Base-by-base conservation (phyloP, 306 rosid genomes). In the Medicago truncatula region DNA sequence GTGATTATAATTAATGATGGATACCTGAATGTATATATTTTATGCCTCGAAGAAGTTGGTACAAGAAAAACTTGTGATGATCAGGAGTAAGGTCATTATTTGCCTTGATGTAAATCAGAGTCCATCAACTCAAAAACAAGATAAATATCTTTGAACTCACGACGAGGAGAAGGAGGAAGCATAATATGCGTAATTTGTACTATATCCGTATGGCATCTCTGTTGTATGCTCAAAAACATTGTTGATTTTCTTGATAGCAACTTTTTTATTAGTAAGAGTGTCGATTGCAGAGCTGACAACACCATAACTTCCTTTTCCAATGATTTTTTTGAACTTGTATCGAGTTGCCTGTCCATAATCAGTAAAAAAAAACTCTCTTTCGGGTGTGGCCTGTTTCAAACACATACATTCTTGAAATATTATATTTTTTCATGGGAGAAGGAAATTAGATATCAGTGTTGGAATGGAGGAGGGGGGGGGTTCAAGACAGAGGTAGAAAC, bases 191-290 rank as follows among this genome's bases (percentile, higher is more conserved):
- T 95, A 75, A 95, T 92, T 82, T 92, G 92, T 65, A 95, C 99
- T 43, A 95, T 79, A 74, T 95, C 99, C 6, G 97, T 97, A 89
- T 95, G 99, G 9, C 88, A 92, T 21, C 92, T 95, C 99, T 0
- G 99, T 92, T 44, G 92, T 97, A 79, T 95, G 99, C 86, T 95
- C 99, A 74, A 95, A 95, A 65, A 95, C 99, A 82, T 95, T 97
- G 63, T 92, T 88, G 74, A 95, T 95, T 81, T 95, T 95, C 88
- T 95, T 95, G 25, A 95, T 95, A 36, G 99, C 99, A 74, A 92
- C 99, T 70, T 71, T 90, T 78, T 92, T 78, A 77, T 95, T n/a
- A n/a, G n/a, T n/a, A n/a, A n/a, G n/a, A n/a, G n/a, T n/a, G n/a
- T n/a, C 97, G 28, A 89, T 23, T 6, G 99, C 97, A 83, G 99